phyloP scores from a whole-genome alignment of 139 green algal species.

The Nannochloris sp. region DNA sequence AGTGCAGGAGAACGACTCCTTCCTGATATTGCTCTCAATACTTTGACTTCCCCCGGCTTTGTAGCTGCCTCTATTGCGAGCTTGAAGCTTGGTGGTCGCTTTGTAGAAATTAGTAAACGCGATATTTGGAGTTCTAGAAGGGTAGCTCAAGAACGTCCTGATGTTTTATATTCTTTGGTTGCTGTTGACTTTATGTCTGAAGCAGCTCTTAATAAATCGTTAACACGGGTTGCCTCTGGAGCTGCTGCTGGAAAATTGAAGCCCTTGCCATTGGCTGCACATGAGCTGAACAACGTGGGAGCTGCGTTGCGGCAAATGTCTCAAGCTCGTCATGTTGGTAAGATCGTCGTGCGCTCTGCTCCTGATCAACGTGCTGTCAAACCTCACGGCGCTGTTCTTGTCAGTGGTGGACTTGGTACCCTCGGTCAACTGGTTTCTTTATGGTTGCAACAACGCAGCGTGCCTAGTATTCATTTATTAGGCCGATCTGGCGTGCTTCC shows the following conservation, averaged over 20 bases:
- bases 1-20: not conserved
- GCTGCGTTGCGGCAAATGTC: slow-evolving; percentile 78
- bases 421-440: slow-evolving; percentile 43
- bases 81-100: slow-evolving; percentile 43
- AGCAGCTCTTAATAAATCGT: slow-evolving; percentile 29
- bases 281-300: slow-evolving; percentile 38
- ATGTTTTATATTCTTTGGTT: slow-evolving; percentile 64
- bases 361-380: not conserved
- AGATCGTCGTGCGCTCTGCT: slow-evolving; percentile 54
- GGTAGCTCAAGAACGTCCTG: slow-evolving; percentile 60
- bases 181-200: slow-evolving; percentile 83
- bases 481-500: slow-evolving; percentile 13
- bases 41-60: slow-evolving; percentile 82
- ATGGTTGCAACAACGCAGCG: slow-evolving; percentile 46
- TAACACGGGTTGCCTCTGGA: slow-evolving; percentile 23
- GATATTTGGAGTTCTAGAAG: slow-evolving; percentile 70
- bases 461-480: slow-evolving; percentile 11
- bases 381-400: slow-evolving; percentile 2
- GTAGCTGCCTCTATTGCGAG: slow-evolving; percentile 56
- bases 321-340: slow-evolving; percentile 74
- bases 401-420: slow-evolving; percentile 35
- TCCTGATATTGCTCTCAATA: slow-evolving; percentile 60
- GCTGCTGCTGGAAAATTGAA: slow-evolving; percentile 32
- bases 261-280: slow-evolving; percentile 38
- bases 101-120: slow-evolving; percentile 86